Conservation (phyloP, 225 moss, liverwort and hornwort species). For the Sphagnum tenellum region DNA sequence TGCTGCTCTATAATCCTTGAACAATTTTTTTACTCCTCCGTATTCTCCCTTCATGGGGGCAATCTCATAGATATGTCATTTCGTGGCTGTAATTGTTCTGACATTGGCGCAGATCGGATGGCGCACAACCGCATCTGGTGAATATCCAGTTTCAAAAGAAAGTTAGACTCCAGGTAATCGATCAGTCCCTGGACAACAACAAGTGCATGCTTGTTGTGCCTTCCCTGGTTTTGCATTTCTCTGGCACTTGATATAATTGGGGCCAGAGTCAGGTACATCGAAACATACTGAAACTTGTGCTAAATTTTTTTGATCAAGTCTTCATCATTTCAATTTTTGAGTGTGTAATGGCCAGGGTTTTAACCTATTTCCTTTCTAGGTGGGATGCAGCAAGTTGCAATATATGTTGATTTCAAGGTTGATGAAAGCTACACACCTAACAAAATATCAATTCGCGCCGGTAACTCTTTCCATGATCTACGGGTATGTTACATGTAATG, state of each 20-base stretch:
- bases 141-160: constrained; percentile 98
- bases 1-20: neutral
- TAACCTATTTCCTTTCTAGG: neutral
- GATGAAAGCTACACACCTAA: constrained; percentile 99
- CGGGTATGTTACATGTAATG: constrained; percentile 30
- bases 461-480: constrained; percentile 95
- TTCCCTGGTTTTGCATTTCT: too few relatives aligned
- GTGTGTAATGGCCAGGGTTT: neutral
- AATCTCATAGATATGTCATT: too few relatives aligned
- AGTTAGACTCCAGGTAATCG: constrained; percentile 76
- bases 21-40: too few relatives aligned
- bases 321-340: too few relatives aligned
- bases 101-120: constrained; percentile 63
- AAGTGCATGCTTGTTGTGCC: neutral
- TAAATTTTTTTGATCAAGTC: too few relatives aligned
- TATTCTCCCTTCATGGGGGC: too few relatives aligned
- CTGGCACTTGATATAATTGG: too few relatives aligned
- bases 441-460: constrained; percentile 86
- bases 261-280: too few relatives aligned
- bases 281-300: too few relatives aligned
- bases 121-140: constrained; percentile 84
- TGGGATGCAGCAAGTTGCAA: constrained; percentile 66
- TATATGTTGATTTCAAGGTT: constrained; percentile 84
- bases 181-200: neutral
- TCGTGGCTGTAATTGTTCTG: neutral